Percentiles rank a stretch among this genome's conserved stretches.
Evolutionary conservation across 2,329 filamentous ascomycete species (phyloP).

Genomic region (Elsinoe ampelina): DNA sequence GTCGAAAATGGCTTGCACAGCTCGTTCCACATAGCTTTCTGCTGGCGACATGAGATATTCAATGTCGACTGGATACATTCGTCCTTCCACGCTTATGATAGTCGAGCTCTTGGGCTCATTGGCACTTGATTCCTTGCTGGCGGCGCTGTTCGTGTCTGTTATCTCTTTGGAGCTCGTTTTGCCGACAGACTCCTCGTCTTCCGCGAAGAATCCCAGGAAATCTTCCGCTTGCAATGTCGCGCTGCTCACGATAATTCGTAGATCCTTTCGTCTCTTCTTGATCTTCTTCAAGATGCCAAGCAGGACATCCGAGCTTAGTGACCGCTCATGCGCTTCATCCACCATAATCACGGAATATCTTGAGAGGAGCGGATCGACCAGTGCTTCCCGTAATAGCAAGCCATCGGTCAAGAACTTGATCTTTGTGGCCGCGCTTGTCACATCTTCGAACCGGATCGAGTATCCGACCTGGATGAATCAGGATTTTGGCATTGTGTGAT

Average conservation of each 20-base stretch:
- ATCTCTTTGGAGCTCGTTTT: not conserved
- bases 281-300: slow-evolving; percentile 90
- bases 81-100: slow-evolving; percentile 78
- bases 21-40: slow-evolving; percentile 78
- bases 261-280: slow-evolving; percentile 63
- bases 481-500: not conserved
- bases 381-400: slow-evolving; percentile 77
- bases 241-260: slow-evolving; percentile 85
- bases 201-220: slow-evolving; percentile 69
- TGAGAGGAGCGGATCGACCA: slow-evolving; percentile 83
- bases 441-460: slow-evolving; percentile 85
- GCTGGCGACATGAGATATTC: slow-evolving; percentile 69
- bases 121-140: slow-evolving; percentile 30
- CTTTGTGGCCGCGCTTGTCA: slow-evolving; percentile 71
- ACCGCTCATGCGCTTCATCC: slow-evolving; percentile 91
- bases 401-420: slow-evolving; percentile 97
- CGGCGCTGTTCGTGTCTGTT: slow-evolving; percentile 20
- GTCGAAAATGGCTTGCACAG: slow-evolving; percentile 73
- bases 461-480: slow-evolving; percentile 51
- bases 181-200: slow-evolving; percentile 30
- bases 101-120: slow-evolving; percentile 36
- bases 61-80: slow-evolving; percentile 80
- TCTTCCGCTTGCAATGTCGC: slow-evolving; percentile 85
- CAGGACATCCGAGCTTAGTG: slow-evolving; percentile 82
- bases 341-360: slow-evolving; percentile 96